Conservation (phyloP, 2,329 filamentous ascomycete genomes). For the Paracoccidioides brasiliensis region DNA sequence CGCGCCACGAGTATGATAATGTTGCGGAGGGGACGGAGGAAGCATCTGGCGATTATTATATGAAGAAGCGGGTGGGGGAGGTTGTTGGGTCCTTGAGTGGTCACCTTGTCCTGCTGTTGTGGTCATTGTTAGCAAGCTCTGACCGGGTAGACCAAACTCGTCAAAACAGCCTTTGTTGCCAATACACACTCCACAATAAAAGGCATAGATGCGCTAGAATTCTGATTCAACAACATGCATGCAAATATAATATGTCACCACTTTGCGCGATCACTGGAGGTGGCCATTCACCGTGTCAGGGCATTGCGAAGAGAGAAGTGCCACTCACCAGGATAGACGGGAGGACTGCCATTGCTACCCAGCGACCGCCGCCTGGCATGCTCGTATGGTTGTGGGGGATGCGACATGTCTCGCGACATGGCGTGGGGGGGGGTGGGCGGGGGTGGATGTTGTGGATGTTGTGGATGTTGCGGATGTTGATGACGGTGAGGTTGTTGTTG, state of each 20-base stretch:
- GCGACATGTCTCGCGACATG: slow-evolving; percentile 25
- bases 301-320: background rate
- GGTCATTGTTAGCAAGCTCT: slow-evolving; percentile 3
- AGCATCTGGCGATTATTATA: slow-evolving; percentile 36
- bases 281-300: background rate
- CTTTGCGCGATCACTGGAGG: background rate
- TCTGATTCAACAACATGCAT: background rate
- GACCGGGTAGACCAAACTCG: background rate
- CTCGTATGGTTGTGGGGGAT: slow-evolving; percentile 21
- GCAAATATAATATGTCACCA: background rate
- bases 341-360: slow-evolving; percentile 25
- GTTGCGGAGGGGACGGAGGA: slow-evolving; percentile 39
- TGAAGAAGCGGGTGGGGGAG: slow-evolving; percentile 20
- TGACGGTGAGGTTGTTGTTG: background rate
- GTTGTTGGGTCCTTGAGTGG: slow-evolving; percentile 18
- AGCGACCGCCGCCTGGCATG: slow-evolving; percentile 23
- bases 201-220: background rate
- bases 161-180: background rate
- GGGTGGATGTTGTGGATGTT: background rate
- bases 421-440: slow-evolving; percentile 3
- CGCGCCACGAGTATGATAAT: slow-evolving; percentile 30
- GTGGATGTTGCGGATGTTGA: background rate
- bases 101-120: slow-evolving; percentile 9
- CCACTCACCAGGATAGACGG: slow-evolving; percentile 25
- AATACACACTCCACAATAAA: background rate